Percentiles rank a stretch among this genome's conserved stretches.
Evolutionary conservation across 164 flowering plant genomes (phyloP).

Genomic region (Kingdonia uniflora): DNA sequence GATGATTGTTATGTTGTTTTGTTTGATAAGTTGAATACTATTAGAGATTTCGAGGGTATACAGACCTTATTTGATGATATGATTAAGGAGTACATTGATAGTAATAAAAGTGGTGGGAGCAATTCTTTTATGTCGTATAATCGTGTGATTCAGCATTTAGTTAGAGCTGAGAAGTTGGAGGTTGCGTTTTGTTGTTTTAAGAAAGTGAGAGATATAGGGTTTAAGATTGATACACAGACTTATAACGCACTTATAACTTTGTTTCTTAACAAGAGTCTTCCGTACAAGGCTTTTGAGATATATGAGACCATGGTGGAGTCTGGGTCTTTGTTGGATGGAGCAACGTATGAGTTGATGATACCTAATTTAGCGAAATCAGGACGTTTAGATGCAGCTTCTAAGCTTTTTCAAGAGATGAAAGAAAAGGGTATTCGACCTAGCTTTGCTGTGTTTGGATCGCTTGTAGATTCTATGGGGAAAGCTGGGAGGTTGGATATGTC

Average conservation of each 20-base stretch:
- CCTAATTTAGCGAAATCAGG: slow-evolving; percentile 89
- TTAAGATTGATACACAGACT: slow-evolving; percentile 57
- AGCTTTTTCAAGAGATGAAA: slow-evolving; percentile 92
- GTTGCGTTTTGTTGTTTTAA: slow-evolving; percentile 84
- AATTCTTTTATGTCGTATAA: slow-evolving; percentile 19
- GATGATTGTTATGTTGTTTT: slow-evolving; percentile 49
- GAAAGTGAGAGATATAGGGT: slow-evolving; percentile 59
- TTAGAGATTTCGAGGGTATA: slow-evolving; percentile 61
- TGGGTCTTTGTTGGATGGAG: slow-evolving; percentile 48
- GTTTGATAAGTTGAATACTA: slow-evolving; percentile 60
- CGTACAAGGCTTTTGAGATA: slow-evolving; percentile 92
- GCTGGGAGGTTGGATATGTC: slow-evolving; percentile 91
- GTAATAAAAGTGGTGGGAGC: not conserved
- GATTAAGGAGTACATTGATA: slow-evolving; percentile 38
- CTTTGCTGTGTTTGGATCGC: slow-evolving; percentile 46
- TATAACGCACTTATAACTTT: slow-evolving; percentile 68
- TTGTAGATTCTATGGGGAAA: slow-evolving; percentile 94
- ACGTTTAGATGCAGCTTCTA: slow-evolving; percentile 86
- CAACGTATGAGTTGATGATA: slow-evolving; percentile 86
- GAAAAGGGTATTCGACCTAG: slow-evolving; percentile 45
- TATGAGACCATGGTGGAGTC: slow-evolving; percentile 75
- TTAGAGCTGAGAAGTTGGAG: slow-evolving; percentile 88
- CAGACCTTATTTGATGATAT: slow-evolving; percentile 76
- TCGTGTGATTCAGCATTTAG: slow-evolving; percentile 67
- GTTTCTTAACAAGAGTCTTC: slow-evolving; percentile 77